Conservation (phyloP, 257 asterid genomes). For the Gentiana straminea region DNA sequence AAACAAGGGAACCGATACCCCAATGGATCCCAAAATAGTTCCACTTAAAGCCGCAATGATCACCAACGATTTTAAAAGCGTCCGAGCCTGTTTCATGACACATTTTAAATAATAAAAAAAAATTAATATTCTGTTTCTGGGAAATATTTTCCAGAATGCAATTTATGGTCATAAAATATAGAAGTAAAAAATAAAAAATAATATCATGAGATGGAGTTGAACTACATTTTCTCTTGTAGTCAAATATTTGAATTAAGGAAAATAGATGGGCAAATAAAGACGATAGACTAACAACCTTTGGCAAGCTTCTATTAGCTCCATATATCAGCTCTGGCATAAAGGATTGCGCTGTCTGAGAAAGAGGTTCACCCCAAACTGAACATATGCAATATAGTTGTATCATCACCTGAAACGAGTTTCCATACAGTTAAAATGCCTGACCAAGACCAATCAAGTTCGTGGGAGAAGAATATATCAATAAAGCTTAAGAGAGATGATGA, state of each 20-base stretch:
- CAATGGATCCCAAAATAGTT: conserved; percentile 53
- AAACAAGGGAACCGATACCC: conserved; percentile 75
- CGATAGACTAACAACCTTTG: conserved; percentile 42
- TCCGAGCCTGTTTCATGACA: conserved; percentile 53
- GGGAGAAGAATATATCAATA: conserved; percentile 5
- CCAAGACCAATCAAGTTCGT: background rate
- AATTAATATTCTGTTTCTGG: no score
- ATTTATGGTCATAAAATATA: no score
- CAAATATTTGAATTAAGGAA: no score
- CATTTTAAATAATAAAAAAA: no score
- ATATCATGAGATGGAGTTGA: no score
- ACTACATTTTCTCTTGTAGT: no score
- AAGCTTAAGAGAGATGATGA: conserved; percentile 4
- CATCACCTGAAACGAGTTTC: conserved; percentile 53
- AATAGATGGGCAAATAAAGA: background rate
- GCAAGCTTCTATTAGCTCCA: conserved; percentile 68
- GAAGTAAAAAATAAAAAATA: no score
- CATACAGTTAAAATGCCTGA: conserved; percentile 5
- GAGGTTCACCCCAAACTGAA: conserved; percentile 90
- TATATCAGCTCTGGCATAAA: conserved; percentile 85
- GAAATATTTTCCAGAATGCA: no score
- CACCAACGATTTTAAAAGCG: conserved; percentile 67
- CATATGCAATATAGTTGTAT: conserved; percentile 74
- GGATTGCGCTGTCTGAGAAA: conserved; percentile 94
- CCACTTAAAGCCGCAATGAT: conserved; percentile 70